phyloP scores from a whole-genome alignment of 148 eudicot species.

The Rhododendron henanense region DNA sequence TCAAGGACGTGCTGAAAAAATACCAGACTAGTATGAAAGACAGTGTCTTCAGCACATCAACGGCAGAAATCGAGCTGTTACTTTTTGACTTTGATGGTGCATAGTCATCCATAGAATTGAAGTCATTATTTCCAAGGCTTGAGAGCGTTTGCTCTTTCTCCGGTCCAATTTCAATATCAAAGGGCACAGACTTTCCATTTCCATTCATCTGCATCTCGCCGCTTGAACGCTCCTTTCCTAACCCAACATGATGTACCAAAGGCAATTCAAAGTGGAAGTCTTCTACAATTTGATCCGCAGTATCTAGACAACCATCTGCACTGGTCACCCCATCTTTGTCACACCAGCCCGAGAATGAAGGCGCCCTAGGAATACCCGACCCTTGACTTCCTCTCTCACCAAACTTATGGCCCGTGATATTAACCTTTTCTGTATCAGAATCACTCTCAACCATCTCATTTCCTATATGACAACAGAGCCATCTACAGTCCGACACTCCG shows the following conservation, averaged over 20 bases:
- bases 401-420: conserved; percentile 11
- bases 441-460: conserved; percentile 33
- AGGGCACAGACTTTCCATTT: conserved; percentile 40
- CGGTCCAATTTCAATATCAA: conserved; percentile 50
- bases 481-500: conserved; percentile 3
- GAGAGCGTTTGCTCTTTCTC: conserved; percentile 12
- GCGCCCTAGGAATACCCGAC: conserved; percentile 28
- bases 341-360: conserved; percentile 49
- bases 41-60: conserved; percentile 79
- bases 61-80: conserved; percentile 40
- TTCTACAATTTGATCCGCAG: conserved; percentile 16
- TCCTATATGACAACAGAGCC: conserved; percentile 5
- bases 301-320: conserved; percentile 13
- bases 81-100: neutral
- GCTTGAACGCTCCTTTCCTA: conserved; percentile 12
- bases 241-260: conserved; percentile 17
- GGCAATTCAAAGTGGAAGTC: conserved; percentile 39
- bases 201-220: conserved; percentile 28
- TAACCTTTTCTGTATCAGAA: conserved; percentile 16
- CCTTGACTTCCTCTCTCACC: conserved; percentile 1
- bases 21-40: conserved; percentile 84
- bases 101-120: conserved; percentile 12
- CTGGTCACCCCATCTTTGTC: conserved; percentile 22
- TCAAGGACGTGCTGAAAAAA: conserved; percentile 84
- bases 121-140: conserved; percentile 5